A percentile compares a stretch with the other conserved stretches of the same genome.
These are phyloP conservation scores for Boletus pseudo-olivaceus DNA, from an alignment of 768 basidiomycete species.

Conservation along the genomic window DNA sequence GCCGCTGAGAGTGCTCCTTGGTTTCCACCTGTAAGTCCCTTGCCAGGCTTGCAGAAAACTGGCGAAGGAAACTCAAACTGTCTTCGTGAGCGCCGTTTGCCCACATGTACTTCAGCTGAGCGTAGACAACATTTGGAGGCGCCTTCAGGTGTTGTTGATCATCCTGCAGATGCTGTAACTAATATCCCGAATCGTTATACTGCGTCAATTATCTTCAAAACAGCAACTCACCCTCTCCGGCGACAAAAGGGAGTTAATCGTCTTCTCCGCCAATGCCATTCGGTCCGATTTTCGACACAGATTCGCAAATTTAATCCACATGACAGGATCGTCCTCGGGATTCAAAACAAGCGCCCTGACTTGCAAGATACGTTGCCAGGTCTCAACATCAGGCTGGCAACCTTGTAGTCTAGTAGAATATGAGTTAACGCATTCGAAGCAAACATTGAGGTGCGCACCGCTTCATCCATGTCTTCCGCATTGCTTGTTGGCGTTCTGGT, in stretches of 20 bases:
- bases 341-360: slow-evolving; percentile 90
- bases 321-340: slow-evolving; percentile 90
- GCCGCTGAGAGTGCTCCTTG: slow-evolving; percentile 48
- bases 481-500: slow-evolving; percentile 84
- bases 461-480: slow-evolving; percentile 97
- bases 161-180: slow-evolving; percentile 48
- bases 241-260: slow-evolving; percentile 85
- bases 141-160: slow-evolving; percentile 62
- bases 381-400: slow-evolving; percentile 97
- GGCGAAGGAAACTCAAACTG: slow-evolving; percentile 76
- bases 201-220: not conserved
- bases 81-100: slow-evolving; percentile 75
- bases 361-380: slow-evolving; percentile 97
- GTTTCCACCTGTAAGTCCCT: slow-evolving; percentile 67
- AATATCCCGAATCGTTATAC: slow-evolving; percentile 1
- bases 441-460: slow-evolving; percentile 46
- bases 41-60: slow-evolving; percentile 74
- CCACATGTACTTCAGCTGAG: slow-evolving; percentile 96
- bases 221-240: slow-evolving; percentile 55
- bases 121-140: slow-evolving; percentile 94
- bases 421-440: not conserved
- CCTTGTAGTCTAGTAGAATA: slow-evolving; percentile 67
- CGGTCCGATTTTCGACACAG: slow-evolving; percentile 93
- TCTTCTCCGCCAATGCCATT: slow-evolving; percentile 94
- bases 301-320: slow-evolving; percentile 99